Evolutionary conservation across 768 basidiomycete species (phyloP), one percentile per base, ranked within the genome.

Genomic region (Suillus subaureus): DNA sequence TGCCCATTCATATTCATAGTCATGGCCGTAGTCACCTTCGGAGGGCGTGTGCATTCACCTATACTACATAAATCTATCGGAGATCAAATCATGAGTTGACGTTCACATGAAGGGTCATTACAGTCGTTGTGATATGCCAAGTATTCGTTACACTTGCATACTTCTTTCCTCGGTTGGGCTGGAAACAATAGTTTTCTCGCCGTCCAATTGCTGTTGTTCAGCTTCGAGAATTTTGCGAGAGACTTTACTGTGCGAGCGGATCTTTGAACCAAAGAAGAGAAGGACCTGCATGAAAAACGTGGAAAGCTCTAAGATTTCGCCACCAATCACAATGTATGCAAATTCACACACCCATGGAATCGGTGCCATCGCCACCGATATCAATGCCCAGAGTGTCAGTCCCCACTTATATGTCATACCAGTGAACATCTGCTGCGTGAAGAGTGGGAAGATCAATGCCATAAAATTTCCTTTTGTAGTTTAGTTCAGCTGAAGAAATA

Each of bases 371-470:
- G 80, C 33, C 12, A 78, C 69, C 0, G 80, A 83, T 18, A 87
- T 70, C 51, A 74, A 65, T 0, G 71, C 81, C 65, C 82, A 83
- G 11, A 84, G 68, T 16, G 79, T 80, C 67, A 78, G 78, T 26
- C 77, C 83, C 82, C 85, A 86, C 49, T 79, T 79, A 51, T 84
- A 83, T 43, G 83, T 83, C 61, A 88, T 72, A 1, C 72, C 56
- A 18, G 74, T 70, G 69, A 82, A 86, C 81, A 87, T 80, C 65
- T 76, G 77, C n/a, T 73, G 65, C 2, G 82, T 82, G 73, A 87
- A 84, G 11, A 88, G 76, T 3, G 85, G 81, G 75, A 87, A 86
- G 15, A 78, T 73, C 64, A 77, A 74, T 2, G 79, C 83, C 68
- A 78, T 71, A n/a, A 75, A 61, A 70, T 81, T 81, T 21, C 80